These are phyloP conservation scores for Boletus semigastroideus DNA, from an alignment of 1,284 basidiomycete genomes.

Conservation along the genomic window DNA sequence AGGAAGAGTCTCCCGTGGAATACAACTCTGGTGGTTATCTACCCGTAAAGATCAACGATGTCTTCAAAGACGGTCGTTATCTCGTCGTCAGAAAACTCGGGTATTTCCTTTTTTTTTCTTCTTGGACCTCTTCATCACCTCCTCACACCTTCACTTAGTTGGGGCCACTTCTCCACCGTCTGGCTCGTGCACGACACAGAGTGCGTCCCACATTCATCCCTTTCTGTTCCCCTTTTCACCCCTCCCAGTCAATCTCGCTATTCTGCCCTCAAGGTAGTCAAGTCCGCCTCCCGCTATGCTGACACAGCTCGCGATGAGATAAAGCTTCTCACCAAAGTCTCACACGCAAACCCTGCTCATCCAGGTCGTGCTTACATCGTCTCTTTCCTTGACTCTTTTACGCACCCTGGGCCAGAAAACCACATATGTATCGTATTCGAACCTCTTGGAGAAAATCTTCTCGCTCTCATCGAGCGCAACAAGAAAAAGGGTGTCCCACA, in stretches of 20 bases:
- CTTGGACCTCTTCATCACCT: conserved; percentile 10
- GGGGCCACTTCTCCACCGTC: conserved; percentile 90
- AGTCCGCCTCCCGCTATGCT: conserved; percentile 82
- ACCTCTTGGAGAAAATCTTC: conserved; percentile 85
- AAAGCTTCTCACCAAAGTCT: conserved; percentile 78
- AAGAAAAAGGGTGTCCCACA: conserved; percentile 84
- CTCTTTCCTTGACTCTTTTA: conserved; percentile 86
- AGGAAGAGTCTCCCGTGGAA: conserved; percentile 77
- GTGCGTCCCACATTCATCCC: conserved; percentile 43
- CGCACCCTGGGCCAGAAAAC: conserved; percentile 61
- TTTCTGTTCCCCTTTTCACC: conserved; percentile 14
- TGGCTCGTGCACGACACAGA: conserved; percentile 77
- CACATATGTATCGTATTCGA: conserved; percentile 93
- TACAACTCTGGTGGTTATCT: conserved; percentile 84
- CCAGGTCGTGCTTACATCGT: conserved; percentile 74
- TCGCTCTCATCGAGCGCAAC: conserved; percentile 83
- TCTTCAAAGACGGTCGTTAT: conserved; percentile 81
- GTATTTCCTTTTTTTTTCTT: conserved; percentile 37
- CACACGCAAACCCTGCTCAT: conserved; percentile 69
- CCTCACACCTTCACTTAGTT: conserved; percentile 46
- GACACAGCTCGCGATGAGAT: conserved; percentile 93
- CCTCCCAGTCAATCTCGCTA: conserved; percentile 57
- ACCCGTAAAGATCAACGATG: conserved; percentile 70
- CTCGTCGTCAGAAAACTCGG: conserved; percentile 82
- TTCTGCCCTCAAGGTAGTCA: conserved; percentile 90